Conservation (phyloP, 176 grass and related monocot species). For the Elaeis guineensis region DNA sequence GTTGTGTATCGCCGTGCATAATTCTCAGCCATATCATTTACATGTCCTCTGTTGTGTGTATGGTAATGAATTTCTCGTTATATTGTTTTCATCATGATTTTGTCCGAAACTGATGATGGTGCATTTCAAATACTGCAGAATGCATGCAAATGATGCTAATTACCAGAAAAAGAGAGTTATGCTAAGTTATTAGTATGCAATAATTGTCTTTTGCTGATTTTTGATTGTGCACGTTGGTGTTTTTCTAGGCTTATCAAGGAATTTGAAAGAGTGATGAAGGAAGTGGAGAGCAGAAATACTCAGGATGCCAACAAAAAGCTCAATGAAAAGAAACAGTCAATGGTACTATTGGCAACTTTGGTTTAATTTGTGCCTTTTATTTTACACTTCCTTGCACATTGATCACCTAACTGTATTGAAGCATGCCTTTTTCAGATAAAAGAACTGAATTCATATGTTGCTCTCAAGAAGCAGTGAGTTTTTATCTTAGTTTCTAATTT, state of each 20-base stretch:
- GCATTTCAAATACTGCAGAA: too few relatives aligned
- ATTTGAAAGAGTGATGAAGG: constrained; percentile 72
- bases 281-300: constrained; percentile 36
- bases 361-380: too few relatives aligned
- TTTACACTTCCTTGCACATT: too few relatives aligned
- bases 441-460: constrained; percentile 93
- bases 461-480: constrained; percentile 97
- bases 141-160: too few relatives aligned
- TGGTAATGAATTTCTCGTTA: too few relatives aligned
- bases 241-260: constrained; percentile 89
- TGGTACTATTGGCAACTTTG: constrained; percentile 26
- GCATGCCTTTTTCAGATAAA: constrained; percentile 70
- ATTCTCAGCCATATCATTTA: too few relatives aligned
- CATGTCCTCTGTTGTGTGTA: too few relatives aligned
- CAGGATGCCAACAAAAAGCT: constrained; percentile 47
- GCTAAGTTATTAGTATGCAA: too few relatives aligned
- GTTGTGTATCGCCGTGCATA: too few relatives aligned
- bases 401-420: constrained; percentile 6
- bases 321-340: constrained; percentile 80
- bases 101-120: too few relatives aligned
- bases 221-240: neutral
- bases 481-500: constrained; percentile 1
- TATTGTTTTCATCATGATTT: too few relatives aligned
- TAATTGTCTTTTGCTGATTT: neutral
- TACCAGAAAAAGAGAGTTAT: too few relatives aligned